Evolutionary conservation across 257 asterid genomes (phyloP).

Genomic region (Fraxinus pennsylvanica): DNA sequence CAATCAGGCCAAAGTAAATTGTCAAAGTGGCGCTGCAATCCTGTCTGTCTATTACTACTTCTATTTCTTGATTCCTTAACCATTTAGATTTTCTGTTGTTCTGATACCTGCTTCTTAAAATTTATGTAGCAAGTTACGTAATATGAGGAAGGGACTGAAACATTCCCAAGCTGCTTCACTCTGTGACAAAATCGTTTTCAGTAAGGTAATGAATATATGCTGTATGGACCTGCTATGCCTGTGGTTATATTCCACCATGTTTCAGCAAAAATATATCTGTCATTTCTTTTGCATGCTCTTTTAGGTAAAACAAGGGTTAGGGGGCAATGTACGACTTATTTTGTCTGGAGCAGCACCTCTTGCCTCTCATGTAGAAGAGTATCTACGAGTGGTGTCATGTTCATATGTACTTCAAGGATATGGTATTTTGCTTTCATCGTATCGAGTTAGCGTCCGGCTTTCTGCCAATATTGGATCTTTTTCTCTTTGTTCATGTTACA

Average conservation of each 20-base stretch:
- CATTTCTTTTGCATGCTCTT: constrained; percentile 25
- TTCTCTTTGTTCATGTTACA: neutral
- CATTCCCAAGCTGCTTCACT: constrained; percentile 69
- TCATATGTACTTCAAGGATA: constrained; percentile 93
- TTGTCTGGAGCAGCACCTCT: constrained; percentile 99
- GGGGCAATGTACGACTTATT: constrained; percentile 82
- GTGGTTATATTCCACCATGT: constrained; percentile 14
- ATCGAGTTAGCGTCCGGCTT: constrained; percentile 1
- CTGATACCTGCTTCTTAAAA: constrained; percentile 15
- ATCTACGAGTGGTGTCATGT: constrained; percentile 77
- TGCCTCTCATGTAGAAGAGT: constrained; percentile 90
- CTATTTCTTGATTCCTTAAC: constrained; percentile 12
- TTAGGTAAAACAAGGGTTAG: constrained; percentile 91
- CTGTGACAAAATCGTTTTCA: constrained; percentile 83
- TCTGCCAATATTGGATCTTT: neutral
- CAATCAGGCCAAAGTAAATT: constrained; percentile 3
- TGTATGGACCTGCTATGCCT: constrained; percentile 9
- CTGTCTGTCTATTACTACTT: neutral
- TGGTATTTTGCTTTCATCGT: constrained; percentile 49
- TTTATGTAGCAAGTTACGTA: constrained; percentile 64
- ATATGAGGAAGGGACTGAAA: constrained; percentile 72
- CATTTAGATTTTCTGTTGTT: constrained; percentile 18
- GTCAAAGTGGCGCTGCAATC: neutral
- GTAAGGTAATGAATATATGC: constrained; percentile 55
- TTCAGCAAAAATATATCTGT: constrained; percentile 25